A percentile compares a stretch with the other conserved stretches of the same genome.
Conservation (phyloP, 225 moss, liverwort and hornwort species). For the Bryum argenteum region DNA sequence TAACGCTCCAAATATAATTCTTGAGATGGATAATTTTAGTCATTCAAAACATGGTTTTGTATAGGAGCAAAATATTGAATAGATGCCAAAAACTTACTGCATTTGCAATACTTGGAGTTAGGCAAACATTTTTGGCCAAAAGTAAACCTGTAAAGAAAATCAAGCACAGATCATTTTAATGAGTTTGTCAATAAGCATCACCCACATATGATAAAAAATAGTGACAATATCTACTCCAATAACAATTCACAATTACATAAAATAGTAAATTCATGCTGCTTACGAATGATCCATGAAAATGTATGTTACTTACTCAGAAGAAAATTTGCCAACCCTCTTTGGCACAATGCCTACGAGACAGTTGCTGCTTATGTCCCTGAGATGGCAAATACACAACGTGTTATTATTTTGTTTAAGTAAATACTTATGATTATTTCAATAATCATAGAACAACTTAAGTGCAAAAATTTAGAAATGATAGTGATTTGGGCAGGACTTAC, state of each 20-base stretch:
- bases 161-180: neutral
- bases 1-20: too few relatives aligned
- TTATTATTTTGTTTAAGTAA: neutral
- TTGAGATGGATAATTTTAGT: too few relatives aligned
- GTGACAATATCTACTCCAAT: too few relatives aligned
- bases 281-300: neutral
- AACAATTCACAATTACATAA: too few relatives aligned
- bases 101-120: constrained; percentile 44
- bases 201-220: too few relatives aligned
- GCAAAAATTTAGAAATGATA: neutral
- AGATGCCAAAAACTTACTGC: constrained; percentile 25
- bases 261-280: too few relatives aligned
- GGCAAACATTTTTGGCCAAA: constrained; percentile 32
- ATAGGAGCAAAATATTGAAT: too few relatives aligned
- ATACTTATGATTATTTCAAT: fast-evolving
- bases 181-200: too few relatives aligned
- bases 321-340: constrained; percentile 37
- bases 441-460: neutral
- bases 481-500: constrained; percentile 20
- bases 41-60: too few relatives aligned
- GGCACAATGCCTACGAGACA: constrained; percentile 48
- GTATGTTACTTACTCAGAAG: constrained; percentile 18
- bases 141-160: constrained; percentile 23
- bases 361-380: constrained; percentile 56
- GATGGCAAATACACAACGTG: neutral